Percentiles rank a stretch among this genome's conserved stretches.
These are phyloP conservation scores for Stephanodiscus triporus DNA, from an alignment of 108 stramenopile species.

Conservation along the genomic window DNA sequence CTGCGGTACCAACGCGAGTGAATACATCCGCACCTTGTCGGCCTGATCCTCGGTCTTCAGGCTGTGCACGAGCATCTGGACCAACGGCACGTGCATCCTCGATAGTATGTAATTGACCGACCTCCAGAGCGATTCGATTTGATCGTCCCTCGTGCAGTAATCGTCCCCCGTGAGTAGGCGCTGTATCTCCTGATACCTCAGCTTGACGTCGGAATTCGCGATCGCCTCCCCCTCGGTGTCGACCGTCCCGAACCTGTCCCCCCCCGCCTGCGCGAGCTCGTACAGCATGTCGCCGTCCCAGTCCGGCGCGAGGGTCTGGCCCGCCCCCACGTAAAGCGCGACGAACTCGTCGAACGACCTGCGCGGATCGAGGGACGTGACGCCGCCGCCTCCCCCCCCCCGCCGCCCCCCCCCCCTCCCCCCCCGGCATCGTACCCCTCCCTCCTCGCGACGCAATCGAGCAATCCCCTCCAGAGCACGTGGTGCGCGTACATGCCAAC, in stretches of 20 bases:
- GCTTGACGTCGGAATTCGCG: slow-evolving; percentile 62
- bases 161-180: slow-evolving; percentile 38
- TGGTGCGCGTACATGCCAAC: slow-evolving; percentile 78
- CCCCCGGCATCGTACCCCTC: slow-evolving; percentile 52
- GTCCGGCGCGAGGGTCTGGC: slow-evolving; percentile 54
- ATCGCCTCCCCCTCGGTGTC: slow-evolving; percentile 47
- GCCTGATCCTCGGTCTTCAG: slow-evolving; percentile 54
- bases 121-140: slow-evolving; percentile 57
- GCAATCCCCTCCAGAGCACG: slow-evolving; percentile 61
- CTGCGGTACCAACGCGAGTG: slow-evolving; percentile 76
- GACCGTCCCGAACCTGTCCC: slow-evolving; percentile 45
- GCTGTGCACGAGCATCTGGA: slow-evolving; percentile 71
- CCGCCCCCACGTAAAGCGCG: slow-evolving; percentile 76
- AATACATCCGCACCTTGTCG: slow-evolving; percentile 54
- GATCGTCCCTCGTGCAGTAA: slow-evolving; percentile 46
- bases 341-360: slow-evolving; percentile 80
- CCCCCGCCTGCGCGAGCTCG: slow-evolving; percentile 62
- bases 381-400: too few species aligned
- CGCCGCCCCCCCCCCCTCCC: slow-evolving; percentile 52
- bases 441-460: slow-evolving; percentile 52
- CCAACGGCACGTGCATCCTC: slow-evolving; percentile 70
- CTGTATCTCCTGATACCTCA: slow-evolving; percentile 66
- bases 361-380: slow-evolving; percentile 37
- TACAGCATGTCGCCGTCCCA: slow-evolving; percentile 74
- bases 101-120: slow-evolving; percentile 61